Evolutionary conservation across 129 eudicot species (phyloP).

Genomic region (Saposhnikovia divaricata): DNA sequence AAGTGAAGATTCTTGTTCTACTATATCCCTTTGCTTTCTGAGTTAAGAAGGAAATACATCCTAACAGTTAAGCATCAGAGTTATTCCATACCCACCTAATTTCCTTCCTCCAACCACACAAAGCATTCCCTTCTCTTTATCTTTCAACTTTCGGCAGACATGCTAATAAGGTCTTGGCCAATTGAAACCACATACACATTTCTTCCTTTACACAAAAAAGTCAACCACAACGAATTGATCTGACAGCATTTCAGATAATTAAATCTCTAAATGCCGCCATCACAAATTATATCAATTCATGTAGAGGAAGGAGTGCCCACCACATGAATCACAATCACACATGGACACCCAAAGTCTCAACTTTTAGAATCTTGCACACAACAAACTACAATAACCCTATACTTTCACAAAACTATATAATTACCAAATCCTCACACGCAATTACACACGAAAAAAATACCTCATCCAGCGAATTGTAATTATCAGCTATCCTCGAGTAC

Average conservation of each 20-base stretch:
- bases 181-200: not conserved
- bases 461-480: slow-evolving; percentile 80
- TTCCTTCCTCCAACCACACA: not conserved
- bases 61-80: not conserved
- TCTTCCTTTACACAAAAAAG: not conserved
- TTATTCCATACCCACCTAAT: not conserved
- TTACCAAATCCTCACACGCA: not conserved
- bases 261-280: not conserved
- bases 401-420: not conserved
- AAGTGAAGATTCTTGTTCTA: not conserved
- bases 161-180: not conserved
- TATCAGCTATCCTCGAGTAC: slow-evolving; percentile 84
- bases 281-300: not conserved
- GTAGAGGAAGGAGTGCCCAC: not conserved
- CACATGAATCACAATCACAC: not conserved
- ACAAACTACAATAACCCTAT: slow-evolving; percentile 1
- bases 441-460: slow-evolving; percentile 22
- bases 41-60: not conserved
- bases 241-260: not conserved
- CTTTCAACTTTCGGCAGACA: not conserved
- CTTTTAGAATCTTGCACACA: not conserved
- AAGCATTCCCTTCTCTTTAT: not conserved
- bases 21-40: not conserved
- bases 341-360: slow-evolving; percentile 1
- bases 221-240: not conserved